phyloP scores from a whole-genome alignment of 1,284 basidiomycete species.

The Violaceomyces palustris region DNA sequence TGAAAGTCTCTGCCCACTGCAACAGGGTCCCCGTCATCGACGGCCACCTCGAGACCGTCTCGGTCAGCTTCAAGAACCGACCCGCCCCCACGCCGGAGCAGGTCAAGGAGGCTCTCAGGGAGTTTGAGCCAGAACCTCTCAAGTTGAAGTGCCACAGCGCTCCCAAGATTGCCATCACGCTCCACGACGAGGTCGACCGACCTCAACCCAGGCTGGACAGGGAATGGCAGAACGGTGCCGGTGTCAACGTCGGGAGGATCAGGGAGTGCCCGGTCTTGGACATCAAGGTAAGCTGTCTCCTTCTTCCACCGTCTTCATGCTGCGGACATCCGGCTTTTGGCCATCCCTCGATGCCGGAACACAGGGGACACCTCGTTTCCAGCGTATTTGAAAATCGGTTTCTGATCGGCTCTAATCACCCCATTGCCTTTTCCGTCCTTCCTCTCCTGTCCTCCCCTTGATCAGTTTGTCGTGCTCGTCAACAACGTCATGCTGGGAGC shows the following conservation, averaged over 20 bases:
- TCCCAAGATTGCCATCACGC: slow-evolving; percentile 77
- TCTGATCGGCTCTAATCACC: too few relatives aligned
- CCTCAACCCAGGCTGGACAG: slow-evolving; percentile 91
- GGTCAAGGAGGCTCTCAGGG: slow-evolving; percentile 72
- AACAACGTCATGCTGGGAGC: slow-evolving; percentile 97
- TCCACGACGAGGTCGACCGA: slow-evolving; percentile 86
- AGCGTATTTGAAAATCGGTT: too few relatives aligned
- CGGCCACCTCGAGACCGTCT: slow-evolving; percentile 83
- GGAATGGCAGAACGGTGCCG: slow-evolving; percentile 84
- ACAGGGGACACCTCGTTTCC: too few relatives aligned
- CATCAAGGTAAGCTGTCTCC: slow-evolving; percentile 44
- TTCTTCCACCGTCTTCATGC: not conserved
- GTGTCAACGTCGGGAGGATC: slow-evolving; percentile 85
- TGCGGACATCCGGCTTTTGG: not conserved
- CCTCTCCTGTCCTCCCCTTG: not conserved
- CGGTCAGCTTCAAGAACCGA: slow-evolving; percentile 72
- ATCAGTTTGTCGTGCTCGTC: slow-evolving; percentile 81
- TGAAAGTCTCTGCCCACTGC: slow-evolving; percentile 83
- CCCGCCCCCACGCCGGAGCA: slow-evolving; percentile 83
- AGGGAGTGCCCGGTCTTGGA: slow-evolving; percentile 86
- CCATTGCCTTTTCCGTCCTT: too few relatives aligned
- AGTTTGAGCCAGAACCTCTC: slow-evolving; percentile 74
- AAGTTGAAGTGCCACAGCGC: slow-evolving; percentile 78
- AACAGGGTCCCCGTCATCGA: slow-evolving; percentile 90
- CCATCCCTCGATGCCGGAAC: too few relatives aligned